These are phyloP conservation scores for Elsinoe fawcettii DNA, from an alignment of 2,329 filamentous ascomycete genomes.

Conservation along the genomic window DNA sequence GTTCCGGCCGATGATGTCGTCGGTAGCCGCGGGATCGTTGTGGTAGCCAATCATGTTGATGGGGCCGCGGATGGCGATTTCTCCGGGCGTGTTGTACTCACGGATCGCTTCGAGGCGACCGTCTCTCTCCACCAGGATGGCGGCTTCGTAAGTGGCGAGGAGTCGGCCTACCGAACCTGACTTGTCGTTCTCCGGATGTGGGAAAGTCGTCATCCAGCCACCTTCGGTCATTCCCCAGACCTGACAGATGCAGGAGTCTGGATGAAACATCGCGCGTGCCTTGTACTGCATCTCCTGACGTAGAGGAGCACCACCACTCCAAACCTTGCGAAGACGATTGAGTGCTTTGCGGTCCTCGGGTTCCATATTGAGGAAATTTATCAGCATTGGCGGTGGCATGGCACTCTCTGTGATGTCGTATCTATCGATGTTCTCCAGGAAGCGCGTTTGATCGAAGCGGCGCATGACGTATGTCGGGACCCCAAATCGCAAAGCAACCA, in stretches of 20 bases:
- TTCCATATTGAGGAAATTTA: conserved; percentile 28
- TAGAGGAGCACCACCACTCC: conserved; percentile 45
- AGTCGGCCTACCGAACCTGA: conserved; percentile 43
- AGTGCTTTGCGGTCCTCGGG: conserved; percentile 32
- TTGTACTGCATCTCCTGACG: conserved; percentile 34
- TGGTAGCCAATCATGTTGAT: conserved; percentile 37
- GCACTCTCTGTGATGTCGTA: conserved; percentile 43
- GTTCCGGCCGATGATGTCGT: conserved; percentile 19
- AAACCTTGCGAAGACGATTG: conserved; percentile 37
- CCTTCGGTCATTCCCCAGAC: conserved; percentile 51
- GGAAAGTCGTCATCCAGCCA: conserved; percentile 38
- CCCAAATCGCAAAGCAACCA: conserved; percentile 41
- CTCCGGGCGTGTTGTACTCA: conserved; percentile 30
- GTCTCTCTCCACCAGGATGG: conserved; percentile 22
- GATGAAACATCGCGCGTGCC: conserved; percentile 35
- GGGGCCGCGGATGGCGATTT: conserved; percentile 34
- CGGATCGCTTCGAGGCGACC: not conserved
- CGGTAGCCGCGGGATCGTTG: conserved; percentile 26
- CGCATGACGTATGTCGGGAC: conserved; percentile 42
- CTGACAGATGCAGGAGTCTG: conserved; percentile 37
- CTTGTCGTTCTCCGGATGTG: conserved; percentile 33
- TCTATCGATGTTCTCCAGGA: conserved; percentile 33
- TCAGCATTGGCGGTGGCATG: conserved; percentile 40
- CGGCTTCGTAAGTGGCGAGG: conserved; percentile 32
- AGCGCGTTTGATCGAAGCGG: conserved; percentile 37